Conservation (phyloP, 805 yeast genomes). For the Schwanniomyces occidentalis region DNA sequence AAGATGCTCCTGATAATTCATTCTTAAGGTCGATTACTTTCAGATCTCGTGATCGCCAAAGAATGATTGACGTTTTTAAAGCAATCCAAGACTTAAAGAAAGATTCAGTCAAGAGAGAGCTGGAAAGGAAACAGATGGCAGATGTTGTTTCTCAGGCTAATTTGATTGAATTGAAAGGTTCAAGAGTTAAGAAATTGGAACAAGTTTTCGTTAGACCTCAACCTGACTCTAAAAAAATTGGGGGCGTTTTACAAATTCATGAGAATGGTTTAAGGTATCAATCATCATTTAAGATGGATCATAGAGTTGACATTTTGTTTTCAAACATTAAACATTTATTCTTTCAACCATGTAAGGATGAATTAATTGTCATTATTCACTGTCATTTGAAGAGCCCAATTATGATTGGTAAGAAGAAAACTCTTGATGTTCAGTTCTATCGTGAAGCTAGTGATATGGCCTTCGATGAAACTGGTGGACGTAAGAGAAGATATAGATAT, state of each 20-base stretch:
- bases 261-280: constrained; percentile 96
- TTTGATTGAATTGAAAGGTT: constrained; percentile 75
- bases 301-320: constrained; percentile 82
- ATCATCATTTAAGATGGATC: constrained; percentile 81
- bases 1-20: constrained; percentile 80
- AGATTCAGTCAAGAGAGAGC: constrained; percentile 85
- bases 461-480: constrained; percentile 95
- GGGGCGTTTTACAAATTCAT: constrained; percentile 88
- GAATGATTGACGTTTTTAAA: constrained; percentile 86
- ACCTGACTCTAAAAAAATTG: constrained; percentile 94
- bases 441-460: constrained; percentile 96
- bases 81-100: constrained; percentile 91
- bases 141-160: constrained; percentile 94
- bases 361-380: constrained; percentile 87
- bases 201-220: constrained; percentile 91
- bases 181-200: constrained; percentile 84
- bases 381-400: constrained; percentile 90
- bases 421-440: constrained; percentile 93
- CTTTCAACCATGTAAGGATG: constrained; percentile 96
- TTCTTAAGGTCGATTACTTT: constrained; percentile 85
- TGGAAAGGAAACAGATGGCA: constrained; percentile 86
- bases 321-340: constrained; percentile 90
- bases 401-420: constrained; percentile 93
- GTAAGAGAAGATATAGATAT: constrained; percentile 82
- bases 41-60: constrained; percentile 85